phyloP scores from a whole-genome alignment of 768 basidiomycete genomes.

The Clathrus columnatus region DNA sequence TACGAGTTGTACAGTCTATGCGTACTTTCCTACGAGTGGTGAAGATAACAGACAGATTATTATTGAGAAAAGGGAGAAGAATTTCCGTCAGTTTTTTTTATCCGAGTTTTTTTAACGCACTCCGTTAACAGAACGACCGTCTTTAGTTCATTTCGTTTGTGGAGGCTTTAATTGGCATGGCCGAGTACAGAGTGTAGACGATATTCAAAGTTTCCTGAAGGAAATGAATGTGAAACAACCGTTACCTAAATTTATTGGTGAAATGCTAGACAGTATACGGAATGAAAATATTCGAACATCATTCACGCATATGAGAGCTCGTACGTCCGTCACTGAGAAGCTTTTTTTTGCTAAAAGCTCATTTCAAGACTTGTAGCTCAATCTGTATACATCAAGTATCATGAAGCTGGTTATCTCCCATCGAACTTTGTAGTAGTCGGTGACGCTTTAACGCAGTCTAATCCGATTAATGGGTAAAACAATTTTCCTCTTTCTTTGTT shows the following conservation, averaged over 20 bases:
- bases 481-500: neutral
- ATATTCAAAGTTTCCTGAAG: constrained; percentile 5
- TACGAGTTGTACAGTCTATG: neutral
- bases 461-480: constrained; percentile 11
- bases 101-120: neutral
- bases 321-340: constrained; percentile 3
- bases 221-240: constrained; percentile 1
- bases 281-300: neutral
- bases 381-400: constrained; percentile 14
- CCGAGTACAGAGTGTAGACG: constrained; percentile 5
- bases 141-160: constrained; percentile 8
- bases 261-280: constrained; percentile 12
- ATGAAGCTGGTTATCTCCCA: constrained; percentile 14
- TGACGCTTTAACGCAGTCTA: constrained; percentile 12
- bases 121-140: neutral
- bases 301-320: constrained; percentile 1
- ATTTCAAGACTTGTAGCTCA: constrained; percentile 10
- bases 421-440: constrained; percentile 15
- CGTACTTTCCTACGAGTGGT: constrained; percentile 2
- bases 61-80: constrained; percentile 5
- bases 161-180: constrained; percentile 14
- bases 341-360: neutral
- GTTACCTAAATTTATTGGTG: constrained; percentile 11
- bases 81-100: constrained; percentile 8
- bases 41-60: constrained; percentile 8